Conservation (phyloP, 2,329 filamentous ascomycete species). For the Hypomyces rosellus region DNA sequence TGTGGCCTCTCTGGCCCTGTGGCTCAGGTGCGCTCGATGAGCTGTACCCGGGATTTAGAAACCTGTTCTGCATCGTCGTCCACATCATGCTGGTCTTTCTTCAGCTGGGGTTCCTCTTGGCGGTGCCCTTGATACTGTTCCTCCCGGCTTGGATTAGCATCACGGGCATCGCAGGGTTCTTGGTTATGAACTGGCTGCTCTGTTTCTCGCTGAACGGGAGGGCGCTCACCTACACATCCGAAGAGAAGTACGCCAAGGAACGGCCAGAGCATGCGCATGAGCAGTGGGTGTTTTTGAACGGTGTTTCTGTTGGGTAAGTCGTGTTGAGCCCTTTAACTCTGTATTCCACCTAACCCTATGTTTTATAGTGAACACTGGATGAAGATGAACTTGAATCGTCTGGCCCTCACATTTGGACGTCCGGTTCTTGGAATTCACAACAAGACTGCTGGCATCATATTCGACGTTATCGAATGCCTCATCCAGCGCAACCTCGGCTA, state of each 20-base stretch:
- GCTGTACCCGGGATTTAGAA: slow-evolving; percentile 51
- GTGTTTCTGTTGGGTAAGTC: slow-evolving; percentile 56
- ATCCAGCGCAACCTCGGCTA: slow-evolving; percentile 70
- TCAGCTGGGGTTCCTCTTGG: slow-evolving; percentile 56
- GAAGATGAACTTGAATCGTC: slow-evolving; percentile 61
- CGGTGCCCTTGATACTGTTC: slow-evolving; percentile 44
- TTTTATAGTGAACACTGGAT: slow-evolving; percentile 54
- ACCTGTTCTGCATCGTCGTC: slow-evolving; percentile 49
- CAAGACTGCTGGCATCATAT: slow-evolving; percentile 64
- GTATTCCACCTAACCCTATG: too few species aligned
- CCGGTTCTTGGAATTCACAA: slow-evolving; percentile 71
- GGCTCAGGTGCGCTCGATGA: slow-evolving; percentile 55
- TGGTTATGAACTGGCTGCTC: slow-evolving; percentile 44
- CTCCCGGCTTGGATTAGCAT: slow-evolving; percentile 44
- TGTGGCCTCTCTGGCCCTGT: slow-evolving; percentile 51
- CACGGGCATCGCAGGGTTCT: slow-evolving; percentile 35
- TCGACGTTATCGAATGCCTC: slow-evolving; percentile 71
- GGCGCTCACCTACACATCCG: slow-evolving; percentile 43
- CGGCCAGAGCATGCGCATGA: slow-evolving; percentile 52
- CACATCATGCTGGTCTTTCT: slow-evolving; percentile 53
- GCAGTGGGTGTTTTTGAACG: slow-evolving; percentile 77
- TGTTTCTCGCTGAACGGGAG: slow-evolving; percentile 47
- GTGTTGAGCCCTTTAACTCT: too few species aligned
- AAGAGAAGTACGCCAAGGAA: slow-evolving; percentile 44
- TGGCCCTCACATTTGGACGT: slow-evolving; percentile 66